Evolutionary conservation across 768 basidiomycete species (phyloP), one percentile per base, ranked within the genome.

Genomic region (Agaricus blazei): DNA sequence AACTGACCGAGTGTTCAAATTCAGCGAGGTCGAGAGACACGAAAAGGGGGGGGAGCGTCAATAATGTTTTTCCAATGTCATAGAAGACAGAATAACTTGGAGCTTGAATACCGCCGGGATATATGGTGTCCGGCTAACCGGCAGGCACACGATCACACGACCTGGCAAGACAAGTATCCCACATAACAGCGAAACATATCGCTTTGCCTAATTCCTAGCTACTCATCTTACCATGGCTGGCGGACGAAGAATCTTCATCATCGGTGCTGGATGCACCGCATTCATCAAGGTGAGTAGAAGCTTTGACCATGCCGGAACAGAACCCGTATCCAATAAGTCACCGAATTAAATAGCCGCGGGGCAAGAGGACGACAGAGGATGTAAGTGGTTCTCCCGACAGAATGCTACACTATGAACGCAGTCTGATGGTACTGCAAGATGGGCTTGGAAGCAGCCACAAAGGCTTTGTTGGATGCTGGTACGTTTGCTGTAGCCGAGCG

Each of bases 391-490:
- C 19, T 19, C 51, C 26, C 54, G 41, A 29, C 50, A 12, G 54
- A 40, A 23, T 38, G 29, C 14, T 36, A 12, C 19, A 34, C 34
- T 34, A 1, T 15, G 40, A 41, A 41, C 0, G 14, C 19, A 19
- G 19, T 15, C 40, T 41, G 19, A 41, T 19, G 19, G n/a, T 19
- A 15, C 7, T 34, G 3, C 36, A 63, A 90, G 87, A 91, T 93
- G 87, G 90, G 90, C 4, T 73, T 93, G 42, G 92, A 93, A 67
- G 92, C 92, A 1, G 81, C 88, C 1, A 90, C 89, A 1, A 93
- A 94, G 62, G 91, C 92, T 0, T 75, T 93, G 24, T 79, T 93
- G 14, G 92, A 94, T 62, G 90, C 91, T 60, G 88, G 87, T 84
- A 49, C 48, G 66, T 70, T 70, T 34, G 45, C 26, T 19, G 19